Evolutionary conservation across 306 rosid species (phyloP).

Genomic region (Malus fusca): DNA sequence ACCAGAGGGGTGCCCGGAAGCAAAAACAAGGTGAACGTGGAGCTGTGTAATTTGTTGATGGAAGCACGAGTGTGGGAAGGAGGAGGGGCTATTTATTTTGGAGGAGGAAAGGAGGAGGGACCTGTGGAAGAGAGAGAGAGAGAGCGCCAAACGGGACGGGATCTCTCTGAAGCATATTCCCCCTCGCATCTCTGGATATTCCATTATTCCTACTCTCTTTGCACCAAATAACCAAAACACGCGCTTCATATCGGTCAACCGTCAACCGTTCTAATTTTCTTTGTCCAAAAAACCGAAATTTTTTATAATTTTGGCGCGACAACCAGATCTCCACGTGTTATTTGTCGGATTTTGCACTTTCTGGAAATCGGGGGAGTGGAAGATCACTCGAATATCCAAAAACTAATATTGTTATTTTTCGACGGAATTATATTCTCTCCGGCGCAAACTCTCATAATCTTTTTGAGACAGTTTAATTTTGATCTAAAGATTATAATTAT

Average conservation of each 20-base stretch:
- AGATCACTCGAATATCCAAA: too few relatives aligned
- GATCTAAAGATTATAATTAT: too few relatives aligned
- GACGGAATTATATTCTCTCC: too few relatives aligned
- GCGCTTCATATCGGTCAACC: neutral
- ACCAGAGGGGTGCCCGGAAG: neutral
- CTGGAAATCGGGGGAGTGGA: too few relatives aligned
- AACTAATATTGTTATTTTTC: neutral
- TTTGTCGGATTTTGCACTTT: neutral
- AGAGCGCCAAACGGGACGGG: neutral
- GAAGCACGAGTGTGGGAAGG: neutral
- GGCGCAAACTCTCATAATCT: too few relatives aligned
- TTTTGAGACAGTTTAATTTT: too few relatives aligned
- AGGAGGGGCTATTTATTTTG: neutral
- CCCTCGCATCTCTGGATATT: constrained; percentile 3
- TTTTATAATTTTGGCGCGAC: neutral
- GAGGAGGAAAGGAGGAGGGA: neutral
- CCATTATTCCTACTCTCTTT: neutral
- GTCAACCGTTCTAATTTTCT: neutral
- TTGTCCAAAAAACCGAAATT: neutral
- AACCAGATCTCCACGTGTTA: neutral
- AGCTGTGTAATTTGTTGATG: neutral
- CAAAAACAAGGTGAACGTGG: neutral
- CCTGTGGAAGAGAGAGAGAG: neutral
- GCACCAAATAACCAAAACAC: neutral
- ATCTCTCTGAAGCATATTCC: constrained; percentile 4